phyloP scores from a whole-genome alignment of 306 rosid genomes.

The Arachis stenosperma region DNA sequence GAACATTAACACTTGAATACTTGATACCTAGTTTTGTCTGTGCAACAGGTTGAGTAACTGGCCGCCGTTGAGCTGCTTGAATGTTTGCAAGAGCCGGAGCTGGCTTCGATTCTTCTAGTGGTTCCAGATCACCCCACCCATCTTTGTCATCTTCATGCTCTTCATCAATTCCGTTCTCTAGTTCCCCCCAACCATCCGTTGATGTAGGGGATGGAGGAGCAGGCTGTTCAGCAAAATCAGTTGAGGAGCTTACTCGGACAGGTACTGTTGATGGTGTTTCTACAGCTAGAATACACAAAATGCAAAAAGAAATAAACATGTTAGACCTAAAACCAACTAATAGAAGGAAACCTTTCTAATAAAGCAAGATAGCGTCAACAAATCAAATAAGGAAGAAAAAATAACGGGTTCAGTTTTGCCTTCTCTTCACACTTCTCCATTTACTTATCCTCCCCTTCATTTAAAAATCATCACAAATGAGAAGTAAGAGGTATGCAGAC shows the following conservation, averaged over 20 bases:
- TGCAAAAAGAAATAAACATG: slow-evolving; percentile 24
- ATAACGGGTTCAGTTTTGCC: not conserved
- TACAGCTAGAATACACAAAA: slow-evolving; percentile 52
- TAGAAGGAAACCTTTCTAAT: not conserved
- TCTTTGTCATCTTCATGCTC: slow-evolving; percentile 78
- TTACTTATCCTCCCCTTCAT: not conserved
- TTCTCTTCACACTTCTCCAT: not conserved
- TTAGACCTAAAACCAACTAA: slow-evolving; percentile 16
- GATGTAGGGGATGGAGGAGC: slow-evolving; percentile 85
- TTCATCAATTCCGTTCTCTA: slow-evolving; percentile 79
- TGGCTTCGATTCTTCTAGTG: slow-evolving; percentile 79
- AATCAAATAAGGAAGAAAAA: slow-evolving; percentile 10
- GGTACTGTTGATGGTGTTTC: slow-evolving; percentile 70
- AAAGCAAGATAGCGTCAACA: slow-evolving; percentile 25
- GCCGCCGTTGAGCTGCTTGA: slow-evolving; percentile 97
- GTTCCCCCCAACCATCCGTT: slow-evolving; percentile 98
- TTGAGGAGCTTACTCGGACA: slow-evolving; percentile 55
- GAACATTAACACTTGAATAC: slow-evolving; percentile 31
- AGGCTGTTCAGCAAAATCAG: slow-evolving; percentile 73
- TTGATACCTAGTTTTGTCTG: slow-evolving; percentile 75
- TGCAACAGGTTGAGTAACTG: slow-evolving; percentile 66
- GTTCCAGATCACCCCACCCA: slow-evolving; percentile 95
- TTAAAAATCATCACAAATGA: not conserved
- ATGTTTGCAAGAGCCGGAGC: slow-evolving; percentile 78
- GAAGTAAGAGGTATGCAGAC: not conserved